Evolutionary conservation across 768 basidiomycete species (phyloP), one percentile per base, ranked within the genome.

Genomic region (Hericium erinaceus): DNA sequence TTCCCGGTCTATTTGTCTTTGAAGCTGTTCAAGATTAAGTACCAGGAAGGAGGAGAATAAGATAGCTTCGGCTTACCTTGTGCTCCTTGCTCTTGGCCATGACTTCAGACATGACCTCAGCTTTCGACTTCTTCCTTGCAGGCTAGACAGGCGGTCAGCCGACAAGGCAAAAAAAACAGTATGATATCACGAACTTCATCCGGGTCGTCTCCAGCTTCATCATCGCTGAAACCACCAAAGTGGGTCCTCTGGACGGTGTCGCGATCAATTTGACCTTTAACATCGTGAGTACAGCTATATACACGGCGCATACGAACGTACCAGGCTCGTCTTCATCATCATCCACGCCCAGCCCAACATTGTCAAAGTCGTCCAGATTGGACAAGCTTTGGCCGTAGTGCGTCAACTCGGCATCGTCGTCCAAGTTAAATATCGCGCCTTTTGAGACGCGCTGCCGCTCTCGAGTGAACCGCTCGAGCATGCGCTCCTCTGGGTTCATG

Each of bases 71-170:
- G 28, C 72, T 33, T 64, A 92, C 95, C 77, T 95, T 98, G 74
- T 98, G 84, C 52, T 85, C 83, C 72, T 99, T 99, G 72, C 92
- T 95, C 73, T 98, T 99, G 1, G 92, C 89, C 48, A 99, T 92
- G 38, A 99, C 89, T 69, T 99, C 97, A 0, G 89, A 83, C 97
- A 99, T 98, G 60, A 98, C 91, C 66, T 99, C 95, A 2, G 90
- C 87, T 71, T 95, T 97, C 4, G 86, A 83, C 73, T 91, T 95
- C 72, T 95, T 97, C 58, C 85, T 77, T 49, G 81, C 81, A 8
- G 87, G 87, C 90, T 33, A 10, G 6, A 33, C 8, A 33, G 33
- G 8, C 9, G 33, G 33, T 33, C 33, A 33, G 33, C 6, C 7
- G 33, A 10, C 33, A 10, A 33, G 8, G 6, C 8, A 33, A 10